phyloP scores from a whole-genome alignment of 495 filamentous ascomycete species.

The Penicillium coffeae region DNA sequence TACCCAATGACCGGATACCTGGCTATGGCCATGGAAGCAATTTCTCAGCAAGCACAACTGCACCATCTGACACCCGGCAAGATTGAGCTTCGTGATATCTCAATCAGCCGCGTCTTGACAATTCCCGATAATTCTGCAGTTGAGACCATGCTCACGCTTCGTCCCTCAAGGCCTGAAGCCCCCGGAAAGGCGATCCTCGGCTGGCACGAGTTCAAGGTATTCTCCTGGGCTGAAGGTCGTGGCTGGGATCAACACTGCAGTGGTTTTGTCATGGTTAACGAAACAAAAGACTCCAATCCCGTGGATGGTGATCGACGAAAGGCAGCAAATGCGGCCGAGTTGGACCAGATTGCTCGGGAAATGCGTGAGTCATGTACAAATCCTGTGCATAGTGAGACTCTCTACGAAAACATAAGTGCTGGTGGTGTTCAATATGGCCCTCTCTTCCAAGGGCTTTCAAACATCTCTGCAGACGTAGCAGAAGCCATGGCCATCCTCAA shows the following conservation, averaged over 20 bases:
- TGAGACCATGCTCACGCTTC: slow-evolving; percentile 27
- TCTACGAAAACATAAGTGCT: slow-evolving; percentile 22
- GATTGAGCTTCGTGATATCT: slow-evolving; percentile 33
- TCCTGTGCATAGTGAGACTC: slow-evolving; percentile 6
- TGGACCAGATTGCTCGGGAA: neutral
- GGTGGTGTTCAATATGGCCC: slow-evolving; percentile 38
- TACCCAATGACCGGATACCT: slow-evolving; percentile 51
- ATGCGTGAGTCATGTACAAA: slow-evolving; percentile 10
- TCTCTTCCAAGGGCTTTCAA: slow-evolving; percentile 25
- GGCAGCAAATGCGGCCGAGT: neutral
- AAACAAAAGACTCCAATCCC: slow-evolving; percentile 25
- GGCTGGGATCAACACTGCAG: slow-evolving; percentile 42
- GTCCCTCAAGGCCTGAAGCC: slow-evolving; percentile 17
- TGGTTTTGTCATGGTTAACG: slow-evolving; percentile 30
- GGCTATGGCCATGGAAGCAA: slow-evolving; percentile 49
- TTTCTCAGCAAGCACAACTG: slow-evolving; percentile 36
- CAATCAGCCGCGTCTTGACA: slow-evolving; percentile 37
- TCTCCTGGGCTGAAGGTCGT: slow-evolving; percentile 28
- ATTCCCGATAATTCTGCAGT: slow-evolving; percentile 32
- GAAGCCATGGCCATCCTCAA: slow-evolving; percentile 29
- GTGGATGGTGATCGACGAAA: slow-evolving; percentile 19
- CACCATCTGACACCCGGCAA: slow-evolving; percentile 18
- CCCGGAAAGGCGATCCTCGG: slow-evolving; percentile 24
- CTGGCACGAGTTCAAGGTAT: slow-evolving; percentile 44
- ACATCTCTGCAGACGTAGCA: slow-evolving; percentile 16